A percentile compares a stretch with the other conserved stretches of the same genome.
These are phyloP conservation scores for Flaveria robusta DNA, from an alignment of 129 eudicot genomes.

Conservation along the genomic window DNA sequence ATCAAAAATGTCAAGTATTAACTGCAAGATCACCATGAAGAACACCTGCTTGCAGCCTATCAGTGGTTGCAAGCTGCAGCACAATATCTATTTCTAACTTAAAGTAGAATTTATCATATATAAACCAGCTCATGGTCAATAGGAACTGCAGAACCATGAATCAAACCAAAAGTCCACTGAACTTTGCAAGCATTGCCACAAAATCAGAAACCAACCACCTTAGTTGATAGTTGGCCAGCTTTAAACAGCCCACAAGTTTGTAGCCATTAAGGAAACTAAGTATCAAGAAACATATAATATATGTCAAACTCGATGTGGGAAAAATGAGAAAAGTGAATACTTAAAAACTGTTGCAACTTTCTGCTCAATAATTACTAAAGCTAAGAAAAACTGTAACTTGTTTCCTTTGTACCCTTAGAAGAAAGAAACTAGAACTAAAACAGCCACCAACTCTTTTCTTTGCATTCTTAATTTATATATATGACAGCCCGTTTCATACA, in stretches of 20 bases:
- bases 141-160: constrained; percentile 2
- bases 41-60: constrained; percentile 8
- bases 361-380: not conserved
- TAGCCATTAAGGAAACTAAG: not conserved
- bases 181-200: constrained; percentile 12
- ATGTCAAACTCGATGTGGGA: not conserved
- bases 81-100: not conserved
- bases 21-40: constrained; percentile 2
- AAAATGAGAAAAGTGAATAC: not conserved
- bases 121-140: constrained; percentile 1
- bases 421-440: not conserved
- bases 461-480: not conserved
- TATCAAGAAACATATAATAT: not conserved
- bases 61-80: constrained; percentile 13
- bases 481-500: not conserved
- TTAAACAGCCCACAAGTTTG: not conserved
- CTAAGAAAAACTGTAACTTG: not conserved
- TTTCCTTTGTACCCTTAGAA: not conserved
- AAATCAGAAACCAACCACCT: not conserved
- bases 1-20: not conserved
- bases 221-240: constrained; percentile 8
- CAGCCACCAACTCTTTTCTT: not conserved
- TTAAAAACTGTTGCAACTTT: not conserved
- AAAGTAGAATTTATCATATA: not conserved
- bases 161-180: not conserved